Evolutionary conservation across 495 filamentous ascomycete species (phyloP).

Genomic region (Penicillium daleae): DNA sequence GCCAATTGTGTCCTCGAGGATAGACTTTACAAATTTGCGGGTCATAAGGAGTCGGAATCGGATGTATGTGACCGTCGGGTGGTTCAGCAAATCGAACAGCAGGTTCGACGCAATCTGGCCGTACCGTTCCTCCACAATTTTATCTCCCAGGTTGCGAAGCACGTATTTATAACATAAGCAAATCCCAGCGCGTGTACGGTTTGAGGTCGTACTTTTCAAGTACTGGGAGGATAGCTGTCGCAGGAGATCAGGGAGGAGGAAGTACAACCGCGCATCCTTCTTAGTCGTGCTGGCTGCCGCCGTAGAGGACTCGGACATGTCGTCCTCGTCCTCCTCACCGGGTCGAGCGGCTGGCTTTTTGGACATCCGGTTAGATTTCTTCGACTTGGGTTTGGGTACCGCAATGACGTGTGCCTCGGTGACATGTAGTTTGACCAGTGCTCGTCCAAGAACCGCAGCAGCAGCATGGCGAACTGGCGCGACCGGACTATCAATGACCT

Average conservation of each 20-base stretch:
- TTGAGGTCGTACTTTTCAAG: slow-evolving; percentile 75
- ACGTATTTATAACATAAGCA: slow-evolving; percentile 85
- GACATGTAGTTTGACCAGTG: slow-evolving; percentile 79
- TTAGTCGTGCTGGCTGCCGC: slow-evolving; percentile 51
- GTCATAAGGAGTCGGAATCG: slow-evolving; percentile 87
- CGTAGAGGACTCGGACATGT: slow-evolving; percentile 71
- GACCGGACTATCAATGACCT: slow-evolving; percentile 78
- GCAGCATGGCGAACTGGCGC: slow-evolving; percentile 78
- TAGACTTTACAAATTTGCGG: slow-evolving; percentile 79
- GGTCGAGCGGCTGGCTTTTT: slow-evolving; percentile 69
- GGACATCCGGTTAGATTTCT: slow-evolving; percentile 71
- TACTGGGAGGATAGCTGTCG: slow-evolving; percentile 83
- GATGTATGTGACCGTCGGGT: slow-evolving; percentile 75
- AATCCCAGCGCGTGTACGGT: slow-evolving; percentile 79
- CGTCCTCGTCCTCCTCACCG: slow-evolving; percentile 74
- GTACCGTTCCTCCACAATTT: slow-evolving; percentile 78
- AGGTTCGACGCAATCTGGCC: slow-evolving; percentile 78
- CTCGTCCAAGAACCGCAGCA: slow-evolving; percentile 80
- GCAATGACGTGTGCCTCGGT: slow-evolving; percentile 57
- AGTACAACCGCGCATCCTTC: slow-evolving; percentile 68
- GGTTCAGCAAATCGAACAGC: slow-evolving; percentile 76
- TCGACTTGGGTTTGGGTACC: slow-evolving; percentile 67
- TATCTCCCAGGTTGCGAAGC: slow-evolving; percentile 72
- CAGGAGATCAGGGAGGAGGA: slow-evolving; percentile 79
- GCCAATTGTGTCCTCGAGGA: slow-evolving; percentile 84